Base-by-base conservation (phyloP, 2,329 filamentous ascomycete species). In the Lachnellula arida region DNA sequence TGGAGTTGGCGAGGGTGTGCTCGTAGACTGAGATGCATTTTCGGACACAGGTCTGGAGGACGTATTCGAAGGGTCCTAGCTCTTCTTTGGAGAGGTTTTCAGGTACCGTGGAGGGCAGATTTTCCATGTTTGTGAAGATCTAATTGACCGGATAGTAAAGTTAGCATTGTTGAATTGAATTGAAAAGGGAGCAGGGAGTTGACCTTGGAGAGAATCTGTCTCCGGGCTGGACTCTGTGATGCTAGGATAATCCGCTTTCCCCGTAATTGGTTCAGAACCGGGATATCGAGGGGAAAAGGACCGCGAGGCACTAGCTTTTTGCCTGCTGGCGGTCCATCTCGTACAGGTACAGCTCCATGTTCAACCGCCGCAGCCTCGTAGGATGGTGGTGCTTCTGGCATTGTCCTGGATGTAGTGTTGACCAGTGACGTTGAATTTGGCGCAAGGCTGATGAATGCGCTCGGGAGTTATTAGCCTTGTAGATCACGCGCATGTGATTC, bases 31-130 rank as follows among this genome's bases (percentile, higher is more conserved):
- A 81, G 44, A 91, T 80, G 50, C 87, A 89, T 74, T 99, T 99
- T 65, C 87, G 82, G 22, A 84, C 83, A 3, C 93, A 93, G 2
- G 94, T 99, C 55, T 86, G 84, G 14, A 92, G 79, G 19, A 97
- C 94, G 75, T 99, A 99, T 75, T 96, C 91, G 71, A 89, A 88
- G 1, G 94, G 90, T 0, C 86, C 84, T 57, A 93, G 81, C 2
- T 74, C 71, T 7, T 75, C 72, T 72, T 97, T 96, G 66, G 89
- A 81, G 53, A 96, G 82, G 75, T 97, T 81, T 75, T 99, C 94
- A 51, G 89, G 87, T 62, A 89, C 86, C 53, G 81, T 85, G 43
- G 91, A 96, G 15, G 94, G 91, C 58, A 87, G 80, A 67, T 97
- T 83, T 73, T 97, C 92, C 68, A 97, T 74, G 68, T 91, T 86